phyloP scores from a whole-genome alignment of 345 rosid species.

The Salix suchowensis region DNA sequence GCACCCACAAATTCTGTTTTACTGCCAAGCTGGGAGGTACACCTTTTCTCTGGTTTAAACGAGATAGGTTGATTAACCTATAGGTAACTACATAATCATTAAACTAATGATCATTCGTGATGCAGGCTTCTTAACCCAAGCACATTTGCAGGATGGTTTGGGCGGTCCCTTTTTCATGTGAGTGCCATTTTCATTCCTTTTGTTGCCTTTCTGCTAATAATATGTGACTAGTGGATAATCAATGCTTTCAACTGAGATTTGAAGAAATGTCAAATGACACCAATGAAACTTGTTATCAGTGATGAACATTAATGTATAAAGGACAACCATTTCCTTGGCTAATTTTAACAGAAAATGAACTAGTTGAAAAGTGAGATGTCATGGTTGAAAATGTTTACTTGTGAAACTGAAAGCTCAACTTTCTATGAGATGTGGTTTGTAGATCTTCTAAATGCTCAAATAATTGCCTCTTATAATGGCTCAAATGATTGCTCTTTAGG shows the following conservation, averaged over 20 bases:
- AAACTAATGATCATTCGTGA: slow-evolving; percentile 15
- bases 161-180: slow-evolving; percentile 91
- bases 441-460: not conserved
- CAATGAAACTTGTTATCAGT: not conserved
- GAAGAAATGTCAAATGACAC: not conserved
- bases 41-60: not conserved
- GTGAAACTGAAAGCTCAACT: not conserved
- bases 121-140: slow-evolving; percentile 96
- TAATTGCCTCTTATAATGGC: not conserved
- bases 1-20: slow-evolving; percentile 94
- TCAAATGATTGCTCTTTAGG: not conserved
- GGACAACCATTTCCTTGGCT: not conserved
- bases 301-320: not conserved
- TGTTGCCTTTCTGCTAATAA: not conserved
- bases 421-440: not conserved
- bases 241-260: not conserved
- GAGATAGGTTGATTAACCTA: slow-evolving; percentile 3
- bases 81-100: not conserved
- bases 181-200: slow-evolving; percentile 26
- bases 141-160: slow-evolving; percentile 99
- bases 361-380: not conserved
- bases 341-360: not conserved
- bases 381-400: not conserved
- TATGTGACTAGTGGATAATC: not conserved
- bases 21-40: slow-evolving; percentile 99